Evolutionary conservation across 495 filamentous ascomycete species (phyloP).

Genomic region (Glutinoglossum americanum): DNA sequence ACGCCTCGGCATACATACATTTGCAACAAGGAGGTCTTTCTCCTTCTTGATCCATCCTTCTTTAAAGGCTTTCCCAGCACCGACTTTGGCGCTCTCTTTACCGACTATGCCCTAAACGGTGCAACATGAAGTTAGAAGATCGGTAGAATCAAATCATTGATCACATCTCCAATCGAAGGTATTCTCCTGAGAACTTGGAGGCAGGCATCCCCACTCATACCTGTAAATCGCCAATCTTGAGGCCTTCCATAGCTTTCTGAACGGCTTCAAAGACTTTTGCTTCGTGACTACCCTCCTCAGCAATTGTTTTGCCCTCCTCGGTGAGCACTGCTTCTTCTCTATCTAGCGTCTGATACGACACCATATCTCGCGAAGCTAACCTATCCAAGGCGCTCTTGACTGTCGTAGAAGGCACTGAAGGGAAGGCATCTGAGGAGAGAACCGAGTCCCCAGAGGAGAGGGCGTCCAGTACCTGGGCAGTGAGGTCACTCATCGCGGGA

Average conservation of each 20-base stretch:
- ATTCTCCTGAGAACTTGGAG: too few species aligned
- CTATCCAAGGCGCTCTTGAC: slow-evolving; percentile 78
- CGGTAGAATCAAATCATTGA: background rate
- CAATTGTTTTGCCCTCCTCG: slow-evolving; percentile 55
- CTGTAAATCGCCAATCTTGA: slow-evolving; percentile 59
- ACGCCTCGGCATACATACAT: slow-evolving; percentile 5
- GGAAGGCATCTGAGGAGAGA: slow-evolving; percentile 55
- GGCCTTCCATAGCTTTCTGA: slow-evolving; percentile 48
- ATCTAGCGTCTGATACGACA: slow-evolving; percentile 63
- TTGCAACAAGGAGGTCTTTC: slow-evolving; percentile 33
- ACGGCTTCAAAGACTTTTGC: slow-evolving; percentile 84
- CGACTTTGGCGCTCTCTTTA: slow-evolving; percentile 66
- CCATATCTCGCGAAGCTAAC: slow-evolving; percentile 63
- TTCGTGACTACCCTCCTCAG: slow-evolving; percentile 75
- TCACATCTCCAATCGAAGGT: background rate
- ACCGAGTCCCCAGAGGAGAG: slow-evolving; percentile 43
- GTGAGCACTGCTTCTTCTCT: slow-evolving; percentile 60
- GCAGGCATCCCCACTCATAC: slow-evolving; percentile 18
- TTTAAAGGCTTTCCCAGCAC: slow-evolving; percentile 92
- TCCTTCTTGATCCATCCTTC: slow-evolving; percentile 90
- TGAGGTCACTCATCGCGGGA: slow-evolving; percentile 30
- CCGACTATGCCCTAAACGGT: slow-evolving; percentile 44
- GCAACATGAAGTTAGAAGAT: slow-evolving; percentile 8
- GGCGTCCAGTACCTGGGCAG: slow-evolving; percentile 39
- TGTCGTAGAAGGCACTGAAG: slow-evolving; percentile 41